phyloP scores from a whole-genome alignment of 345 rosid species.

The Conringia planisiliqua region DNA sequence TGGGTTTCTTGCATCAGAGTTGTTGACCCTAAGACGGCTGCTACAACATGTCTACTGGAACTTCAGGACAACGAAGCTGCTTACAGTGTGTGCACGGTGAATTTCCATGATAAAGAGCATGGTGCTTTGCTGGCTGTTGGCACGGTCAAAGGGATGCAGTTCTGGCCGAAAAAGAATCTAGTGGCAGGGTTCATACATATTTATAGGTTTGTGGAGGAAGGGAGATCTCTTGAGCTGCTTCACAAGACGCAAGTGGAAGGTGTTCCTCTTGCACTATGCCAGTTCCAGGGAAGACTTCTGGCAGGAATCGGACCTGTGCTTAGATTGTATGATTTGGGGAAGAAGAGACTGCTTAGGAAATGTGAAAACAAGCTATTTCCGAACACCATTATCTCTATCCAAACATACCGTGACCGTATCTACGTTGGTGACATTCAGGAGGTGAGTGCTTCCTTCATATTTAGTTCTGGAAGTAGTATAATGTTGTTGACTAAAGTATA shows the following conservation, averaged over 20 bases:
- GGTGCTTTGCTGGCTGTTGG: conserved; percentile 95
- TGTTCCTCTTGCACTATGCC: conserved; percentile 82
- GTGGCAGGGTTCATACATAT: conserved; percentile 83
- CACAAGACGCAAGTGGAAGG: conserved; percentile 98
- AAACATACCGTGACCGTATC: conserved; percentile 91
- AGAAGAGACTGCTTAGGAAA: conserved; percentile 84
- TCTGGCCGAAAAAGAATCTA: conserved; percentile 72
- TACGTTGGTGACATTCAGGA: conserved; percentile 96
- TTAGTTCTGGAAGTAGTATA: neutral
- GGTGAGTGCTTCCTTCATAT: conserved; percentile 39
- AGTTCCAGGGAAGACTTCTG: conserved; percentile 92
- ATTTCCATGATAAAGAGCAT: conserved; percentile 93
- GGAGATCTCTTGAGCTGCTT: conserved; percentile 78
- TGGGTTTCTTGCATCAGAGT: conserved; percentile 99
- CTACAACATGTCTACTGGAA: conserved; percentile 86
- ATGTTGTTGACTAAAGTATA: neutral
- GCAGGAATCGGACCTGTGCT: conserved; percentile 91
- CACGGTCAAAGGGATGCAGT: conserved; percentile 86
- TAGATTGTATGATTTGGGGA: conserved; percentile 90
- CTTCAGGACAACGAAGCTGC: conserved; percentile 99
- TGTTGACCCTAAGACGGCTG: conserved; percentile 75
- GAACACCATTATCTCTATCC: conserved; percentile 67
- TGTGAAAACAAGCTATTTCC: conserved; percentile 97
- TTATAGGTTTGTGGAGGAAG: conserved; percentile 89
- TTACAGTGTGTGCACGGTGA: conserved; percentile 83